Base-by-base conservation (phyloP, 148 eudicot species). In the Talinum fruticosum region DNA sequence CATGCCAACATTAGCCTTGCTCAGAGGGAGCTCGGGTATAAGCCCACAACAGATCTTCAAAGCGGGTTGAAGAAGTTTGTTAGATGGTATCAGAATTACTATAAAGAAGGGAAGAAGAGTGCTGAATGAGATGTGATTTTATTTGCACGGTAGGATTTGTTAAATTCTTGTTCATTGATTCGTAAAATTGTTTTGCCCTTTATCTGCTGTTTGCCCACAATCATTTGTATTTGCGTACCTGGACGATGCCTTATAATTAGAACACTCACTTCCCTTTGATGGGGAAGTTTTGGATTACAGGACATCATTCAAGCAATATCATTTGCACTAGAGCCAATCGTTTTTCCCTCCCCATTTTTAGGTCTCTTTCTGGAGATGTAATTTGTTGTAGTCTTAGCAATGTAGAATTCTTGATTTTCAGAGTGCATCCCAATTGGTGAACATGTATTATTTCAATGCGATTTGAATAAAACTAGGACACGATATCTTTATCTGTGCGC, bases 1-100 rank as follows among this genome's bases (percentile, higher is more conserved):
- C 97, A 92, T 34, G 97, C 97, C 0, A 92, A 92, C 34, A 90
- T 92, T 80, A 92, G 97, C 77, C 86, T 57, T 32, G 94, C 97
- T 13, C 82, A 83, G 70, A 87, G 87, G 77, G 97, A 92, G 86
- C 92, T 92, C 26, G 92, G 93, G 30, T 92, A 92, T 75, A 87
- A 87, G 79, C 94, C 94, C 13, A 76, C 92, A 0, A 92, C 97
- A 0, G 92, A 92, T 86, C 76, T 92, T 79, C 97, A 89, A 54
- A 82, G 83, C 8, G 97, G 97, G 49, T 79, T 92, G 84, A 92
- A 92, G 90, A 92, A 92, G 69, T 92, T 92, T 51, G 97, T 90
- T 18, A 68, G 88, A 49, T 92, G 97, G 97, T 92, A 92, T 74
- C 78, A 88, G 61, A 85, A 76, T 84, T 92, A 92, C 85, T 88